Evolutionary conservation across 768 basidiomycete species (phyloP).

Genomic region (Lactarius tabidus): DNA sequence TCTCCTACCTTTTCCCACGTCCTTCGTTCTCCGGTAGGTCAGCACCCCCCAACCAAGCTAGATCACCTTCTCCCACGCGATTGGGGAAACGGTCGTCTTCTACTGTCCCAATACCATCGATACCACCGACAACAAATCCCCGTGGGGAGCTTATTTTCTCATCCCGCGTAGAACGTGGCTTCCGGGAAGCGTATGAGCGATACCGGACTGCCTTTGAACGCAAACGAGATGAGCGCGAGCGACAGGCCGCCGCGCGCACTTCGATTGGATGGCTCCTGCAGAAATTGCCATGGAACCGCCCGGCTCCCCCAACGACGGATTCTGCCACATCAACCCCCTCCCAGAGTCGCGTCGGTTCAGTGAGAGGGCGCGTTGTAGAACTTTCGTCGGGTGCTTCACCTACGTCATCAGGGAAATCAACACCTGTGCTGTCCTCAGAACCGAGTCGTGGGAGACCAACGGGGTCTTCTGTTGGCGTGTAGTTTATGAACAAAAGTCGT

Average conservation of each 20-base stretch:
- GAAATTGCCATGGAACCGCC: constrained; percentile 30
- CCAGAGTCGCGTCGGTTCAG: constrained; percentile 17
- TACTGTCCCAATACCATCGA: constrained; percentile 59
- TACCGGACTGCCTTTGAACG: constrained; percentile 87
- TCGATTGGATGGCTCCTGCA: constrained; percentile 33
- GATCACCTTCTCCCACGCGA: constrained; percentile 36
- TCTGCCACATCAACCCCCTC: constrained; percentile 16
- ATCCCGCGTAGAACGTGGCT: constrained; percentile 73
- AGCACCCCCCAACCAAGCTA: constrained; percentile 37
- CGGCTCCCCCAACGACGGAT: constrained; percentile 10
- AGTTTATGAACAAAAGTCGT: neutral
- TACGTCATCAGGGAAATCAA: constrained; percentile 15
- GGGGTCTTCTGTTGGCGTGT: constrained; percentile 1
- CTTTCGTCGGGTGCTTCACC: constrained; percentile 13
- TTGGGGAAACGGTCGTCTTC: constrained; percentile 40
- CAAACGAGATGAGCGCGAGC: constrained; percentile 60
- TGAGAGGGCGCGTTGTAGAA: constrained; percentile 9
- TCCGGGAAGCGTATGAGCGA: constrained; percentile 89
- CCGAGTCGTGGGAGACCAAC: constrained; percentile 13
- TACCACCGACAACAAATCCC: constrained; percentile 84
- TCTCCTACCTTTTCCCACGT: constrained; percentile 56
- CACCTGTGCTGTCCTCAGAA: constrained; percentile 11
- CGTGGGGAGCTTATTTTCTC: constrained; percentile 97
- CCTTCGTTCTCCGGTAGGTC: constrained; percentile 33
- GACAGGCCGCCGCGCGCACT: constrained; percentile 33